A percentile compares a stretch with the other conserved stretches of the same genome.
These are phyloP conservation scores for Tilletia setariae DNA, from an alignment of 1,284 basidiomycete genomes.

Conservation along the genomic window DNA sequence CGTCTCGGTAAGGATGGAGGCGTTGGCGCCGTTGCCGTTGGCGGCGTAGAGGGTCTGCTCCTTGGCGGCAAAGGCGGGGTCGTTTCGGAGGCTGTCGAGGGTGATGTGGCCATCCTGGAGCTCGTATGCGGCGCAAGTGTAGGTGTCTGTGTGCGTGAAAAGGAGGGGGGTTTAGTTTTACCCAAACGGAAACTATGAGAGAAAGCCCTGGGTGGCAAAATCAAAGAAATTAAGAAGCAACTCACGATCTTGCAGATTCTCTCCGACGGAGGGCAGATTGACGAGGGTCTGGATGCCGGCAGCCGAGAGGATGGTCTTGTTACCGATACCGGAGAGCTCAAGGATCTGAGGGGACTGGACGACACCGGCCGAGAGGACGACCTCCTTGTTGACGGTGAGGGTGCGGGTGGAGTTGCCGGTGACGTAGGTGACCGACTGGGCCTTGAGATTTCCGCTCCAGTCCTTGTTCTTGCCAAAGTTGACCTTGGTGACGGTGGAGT, in stretches of 20 bases:
- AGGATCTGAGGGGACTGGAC: slow-evolving; percentile 57
- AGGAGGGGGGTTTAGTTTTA: background rate
- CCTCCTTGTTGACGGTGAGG: slow-evolving; percentile 38
- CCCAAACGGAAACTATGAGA: no score
- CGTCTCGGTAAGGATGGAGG: slow-evolving; percentile 39
- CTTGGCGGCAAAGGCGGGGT: slow-evolving; percentile 37
- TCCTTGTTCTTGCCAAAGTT: slow-evolving; percentile 29
- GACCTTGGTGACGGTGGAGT: slow-evolving; percentile 40
- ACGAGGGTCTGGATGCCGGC: slow-evolving; percentile 50
- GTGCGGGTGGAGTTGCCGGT: slow-evolving; percentile 31
- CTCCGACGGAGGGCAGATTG: slow-evolving; percentile 53
- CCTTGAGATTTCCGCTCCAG: slow-evolving; percentile 23
- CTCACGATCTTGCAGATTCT: slow-evolving; percentile 58
- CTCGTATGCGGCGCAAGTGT: slow-evolving; percentile 43
- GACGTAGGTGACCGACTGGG: slow-evolving; percentile 32
- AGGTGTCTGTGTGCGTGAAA: slow-evolving; percentile 33
- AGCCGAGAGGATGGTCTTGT: slow-evolving; percentile 53
- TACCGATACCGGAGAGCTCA: slow-evolving; percentile 61
- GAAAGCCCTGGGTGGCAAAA: no score
- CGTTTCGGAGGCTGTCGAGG: slow-evolving; percentile 42
- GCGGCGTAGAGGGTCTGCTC: slow-evolving; percentile 35
- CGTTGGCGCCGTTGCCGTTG: slow-evolving; percentile 23
- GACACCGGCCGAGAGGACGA: slow-evolving; percentile 44
- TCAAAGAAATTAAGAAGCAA: no score
- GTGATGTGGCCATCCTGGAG: slow-evolving; percentile 37